Evolutionary conservation across 768 basidiomycete species (phyloP), one percentile per base, ranked within the genome.

Genomic region (Austroboletus festivus): DNA sequence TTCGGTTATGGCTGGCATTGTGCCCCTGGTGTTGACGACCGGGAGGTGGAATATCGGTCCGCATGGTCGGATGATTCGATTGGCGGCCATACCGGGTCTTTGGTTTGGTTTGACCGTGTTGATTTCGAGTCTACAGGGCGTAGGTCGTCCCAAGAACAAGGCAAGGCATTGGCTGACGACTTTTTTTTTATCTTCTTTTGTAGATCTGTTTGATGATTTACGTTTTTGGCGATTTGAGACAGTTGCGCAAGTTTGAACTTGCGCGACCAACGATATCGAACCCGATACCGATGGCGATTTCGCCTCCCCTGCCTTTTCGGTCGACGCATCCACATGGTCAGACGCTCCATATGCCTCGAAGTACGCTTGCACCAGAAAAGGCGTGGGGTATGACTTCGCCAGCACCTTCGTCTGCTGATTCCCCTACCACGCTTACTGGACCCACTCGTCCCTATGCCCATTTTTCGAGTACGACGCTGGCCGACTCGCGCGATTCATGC

Each of bases 231-330:
- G 88, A 90, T 65, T 71, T 89, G 18, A 73, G 88, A 8, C 88
- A 90, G 58, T 73, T 90, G 18, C 81, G 84, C 55, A 83, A 80
- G 54, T 89, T 89, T 58, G 88, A 89, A 62, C 80, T 90, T n/a
- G 64, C 79, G 4, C 74, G 86, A 19, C 87, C 86, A 10, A 68
- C 78, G 13, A 83, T 85, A 53, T 82, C 83, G 0, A 73, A 73
- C 44, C 71, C 70, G 2, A 61, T 68, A 2, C 53, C 59, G 3
- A 43, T 50, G 19, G 39, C 55, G 6, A 45, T 61, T 11, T 56
- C 61, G 5, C 38, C 48, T 0, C 59, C 66, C 13, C 12, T 59
- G 1, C n/a, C 53, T 0, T n/a, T 40, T 4, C 22, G 31, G 8
- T 23, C 50, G 0, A 16, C 50, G 4, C 37, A 20, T 10, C 1